Evolutionary conservation across 2,329 filamentous ascomycete genomes (phyloP).

Genomic region (Huntiella omanensis): DNA sequence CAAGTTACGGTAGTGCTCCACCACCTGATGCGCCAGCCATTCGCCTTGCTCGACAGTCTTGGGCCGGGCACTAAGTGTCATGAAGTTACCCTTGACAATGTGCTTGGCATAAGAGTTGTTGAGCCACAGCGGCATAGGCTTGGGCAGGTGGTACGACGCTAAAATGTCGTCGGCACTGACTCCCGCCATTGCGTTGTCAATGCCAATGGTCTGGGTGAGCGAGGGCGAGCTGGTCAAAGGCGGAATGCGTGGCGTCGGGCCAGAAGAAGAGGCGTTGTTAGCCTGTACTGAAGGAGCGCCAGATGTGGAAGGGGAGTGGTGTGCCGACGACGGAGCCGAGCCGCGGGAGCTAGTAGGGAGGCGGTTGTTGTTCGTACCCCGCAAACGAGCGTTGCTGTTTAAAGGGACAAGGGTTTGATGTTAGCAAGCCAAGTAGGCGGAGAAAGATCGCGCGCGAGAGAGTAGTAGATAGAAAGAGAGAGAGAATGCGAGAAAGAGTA

Average conservation of each 20-base stretch:
- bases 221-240: slow-evolving; percentile 45
- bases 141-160: slow-evolving; percentile 43
- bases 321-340: slow-evolving; percentile 28
- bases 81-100: slow-evolving; percentile 93
- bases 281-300: slow-evolving; percentile 6
- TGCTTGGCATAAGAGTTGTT: slow-evolving; percentile 59
- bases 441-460: not conserved
- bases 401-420: not conserved
- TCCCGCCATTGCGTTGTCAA: slow-evolving; percentile 39
- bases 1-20: slow-evolving; percentile 78
- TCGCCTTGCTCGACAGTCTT: slow-evolving; percentile 88
- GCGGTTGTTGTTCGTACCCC: slow-evolving; percentile 18
- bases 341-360: slow-evolving; percentile 33
- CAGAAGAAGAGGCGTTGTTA: slow-evolving; percentile 3
- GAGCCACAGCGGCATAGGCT: slow-evolving; percentile 53
- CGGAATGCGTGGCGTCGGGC: slow-evolving; percentile 27
- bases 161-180: slow-evolving; percentile 35
- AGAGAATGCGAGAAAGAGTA: not conserved
- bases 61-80: slow-evolving; percentile 82
- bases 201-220: slow-evolving; percentile 46
- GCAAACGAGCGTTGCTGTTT: slow-evolving; percentile 17
- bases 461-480: not conserved
- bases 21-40: slow-evolving; percentile 91
- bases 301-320: slow-evolving; percentile 21
- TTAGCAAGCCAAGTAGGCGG: not conserved